Evolutionary conservation across 805 yeast genomes (phyloP), one percentile per base, ranked within the genome.

Genomic region (Monosporozyma aerobia): DNA sequence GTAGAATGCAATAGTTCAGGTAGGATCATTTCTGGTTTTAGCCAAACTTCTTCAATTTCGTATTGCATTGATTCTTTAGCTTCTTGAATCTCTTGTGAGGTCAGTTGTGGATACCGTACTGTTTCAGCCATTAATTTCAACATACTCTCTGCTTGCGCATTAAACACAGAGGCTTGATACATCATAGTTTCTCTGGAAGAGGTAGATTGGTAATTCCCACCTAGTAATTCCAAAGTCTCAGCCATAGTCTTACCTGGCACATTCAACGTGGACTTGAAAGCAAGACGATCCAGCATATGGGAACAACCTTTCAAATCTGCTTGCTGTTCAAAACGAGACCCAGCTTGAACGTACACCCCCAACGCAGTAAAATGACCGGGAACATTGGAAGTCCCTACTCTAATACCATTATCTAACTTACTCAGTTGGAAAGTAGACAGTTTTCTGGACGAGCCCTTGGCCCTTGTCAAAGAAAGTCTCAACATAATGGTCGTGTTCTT

Each of bases 111-210:
- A 53, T 73, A 73, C 11, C 84, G 72, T 3, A 92, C 84, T 0
- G 97, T 88, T 58, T 90, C 90, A 27, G 87, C 72, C 60, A 94
- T 73, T 47, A 88, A 73, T 47, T 78, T 77, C 57, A 87, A 80
- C 95, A 94, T 89, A 57, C 76, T 73, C 41, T 81, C 92, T 9
- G 85, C 82, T 63, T 90, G 97, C 46, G 77, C 76, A 65, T 90
- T 90, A 77, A 94, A 92, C 0, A 90, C 96, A 2, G 96, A 84
- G 1, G 97, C 95, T 69, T 94, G 98, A 69, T 94, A 94, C 72
- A 92, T 80, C 73, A 92, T 77, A 3, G 95, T 79, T 68, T 94
- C 99, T 63, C 99, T 77, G 7, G 95, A 87, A 0, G 96, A 85
- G 0, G 95, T 85, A 63, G 96, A 87, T 81, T 88, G 90, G 69